These are phyloP conservation scores for Clavispora santaluciae DNA, from an alignment of 805 yeast genomes.

Conservation along the genomic window DNA sequence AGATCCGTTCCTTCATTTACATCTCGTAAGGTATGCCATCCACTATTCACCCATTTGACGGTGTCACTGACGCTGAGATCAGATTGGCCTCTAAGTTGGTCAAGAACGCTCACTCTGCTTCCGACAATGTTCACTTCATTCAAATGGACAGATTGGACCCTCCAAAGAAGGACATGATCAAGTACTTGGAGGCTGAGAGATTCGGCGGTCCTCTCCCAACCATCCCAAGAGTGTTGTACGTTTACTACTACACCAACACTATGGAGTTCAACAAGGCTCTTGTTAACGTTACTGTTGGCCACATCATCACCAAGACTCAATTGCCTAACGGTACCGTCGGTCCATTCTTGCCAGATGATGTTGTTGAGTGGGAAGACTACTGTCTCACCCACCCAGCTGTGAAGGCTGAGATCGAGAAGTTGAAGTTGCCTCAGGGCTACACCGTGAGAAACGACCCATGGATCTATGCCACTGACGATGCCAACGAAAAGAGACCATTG, in stretches of 20 bases:
- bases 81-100: constrained; percentile 53
- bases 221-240: constrained; percentile 67
- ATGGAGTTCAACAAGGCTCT: constrained; percentile 63
- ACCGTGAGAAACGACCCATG: constrained; percentile 68
- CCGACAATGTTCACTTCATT: constrained; percentile 54
- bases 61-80: constrained; percentile 55
- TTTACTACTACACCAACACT: constrained; percentile 58
- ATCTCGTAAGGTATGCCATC: constrained; percentile 5
- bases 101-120: constrained; percentile 52
- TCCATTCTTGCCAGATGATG: constrained; percentile 66
- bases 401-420: constrained; percentile 59
- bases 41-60: constrained; percentile 51
- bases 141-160: constrained; percentile 72
- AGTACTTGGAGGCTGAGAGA: constrained; percentile 64
- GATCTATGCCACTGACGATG: constrained; percentile 80
- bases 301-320: constrained; percentile 51
- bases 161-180: constrained; percentile 67
- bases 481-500: constrained; percentile 55
- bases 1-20: background rate
- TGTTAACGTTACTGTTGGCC: constrained; percentile 59
- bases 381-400: constrained; percentile 53
- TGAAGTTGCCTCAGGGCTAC: constrained; percentile 55
- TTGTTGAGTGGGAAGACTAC: constrained; percentile 48
- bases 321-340: constrained; percentile 63
- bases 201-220: constrained; percentile 42